These are phyloP conservation scores for Backusella macrospora DNA, from an alignment of 192 early-diverging fungal genomes.

Conservation along the genomic window DNA sequence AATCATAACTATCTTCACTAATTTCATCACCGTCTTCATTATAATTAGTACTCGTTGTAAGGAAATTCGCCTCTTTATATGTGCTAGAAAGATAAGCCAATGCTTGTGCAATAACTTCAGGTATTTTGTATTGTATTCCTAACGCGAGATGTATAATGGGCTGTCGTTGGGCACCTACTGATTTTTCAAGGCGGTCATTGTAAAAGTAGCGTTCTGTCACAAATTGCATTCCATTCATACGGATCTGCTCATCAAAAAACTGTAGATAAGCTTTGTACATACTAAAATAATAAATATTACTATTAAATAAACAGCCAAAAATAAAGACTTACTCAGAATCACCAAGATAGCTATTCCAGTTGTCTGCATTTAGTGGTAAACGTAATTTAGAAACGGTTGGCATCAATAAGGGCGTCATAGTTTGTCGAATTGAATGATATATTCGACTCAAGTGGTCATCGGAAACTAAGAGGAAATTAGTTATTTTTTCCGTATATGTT, in stretches of 20 bases:
- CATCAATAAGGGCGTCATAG: slow-evolving; percentile 5
- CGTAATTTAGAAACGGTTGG: slow-evolving; percentile 3
- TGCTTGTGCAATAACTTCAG: not conserved
- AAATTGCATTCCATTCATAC: not conserved
- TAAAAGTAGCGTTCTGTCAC: not conserved
- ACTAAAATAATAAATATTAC: not conserved
- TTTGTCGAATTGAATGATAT: not conserved
- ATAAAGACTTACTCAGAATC: not conserved
- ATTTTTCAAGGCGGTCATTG: not conserved
- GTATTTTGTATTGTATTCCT: not conserved
- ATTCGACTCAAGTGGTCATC: not conserved
- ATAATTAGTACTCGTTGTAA: not conserved
- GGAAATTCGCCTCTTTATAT: not conserved
- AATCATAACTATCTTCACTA: not conserved
- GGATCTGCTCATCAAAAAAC: slow-evolving; percentile 3
- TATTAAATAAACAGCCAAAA: not conserved
- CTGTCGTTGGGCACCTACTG: not conserved
- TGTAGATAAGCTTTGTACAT: slow-evolving; percentile 10
- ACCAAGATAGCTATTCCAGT: not conserved
- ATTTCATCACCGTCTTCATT: not conserved
- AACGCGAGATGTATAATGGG: not conserved
- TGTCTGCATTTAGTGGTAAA: slow-evolving; percentile 1
- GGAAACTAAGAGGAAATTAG: not conserved
- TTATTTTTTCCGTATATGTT: not conserved
- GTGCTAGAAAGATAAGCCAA: not conserved